Base-by-base conservation (phyloP, 495 filamentous ascomycete species). In the Lasiosphaeria miniovina region DNA sequence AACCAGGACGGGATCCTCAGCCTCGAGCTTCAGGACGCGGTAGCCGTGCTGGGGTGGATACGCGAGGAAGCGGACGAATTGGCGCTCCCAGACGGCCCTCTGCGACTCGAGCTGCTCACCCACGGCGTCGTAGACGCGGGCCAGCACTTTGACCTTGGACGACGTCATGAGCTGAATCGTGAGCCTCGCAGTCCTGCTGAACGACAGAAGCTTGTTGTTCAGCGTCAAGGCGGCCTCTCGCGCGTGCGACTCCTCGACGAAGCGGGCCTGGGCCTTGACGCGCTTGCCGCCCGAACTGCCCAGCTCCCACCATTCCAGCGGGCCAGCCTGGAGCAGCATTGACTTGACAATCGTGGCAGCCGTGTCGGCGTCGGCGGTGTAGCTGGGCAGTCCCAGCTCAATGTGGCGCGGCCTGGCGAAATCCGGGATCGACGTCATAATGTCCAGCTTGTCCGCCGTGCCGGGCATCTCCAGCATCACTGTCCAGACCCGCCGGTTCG, bases 1-100 rank as follows among this genome's bases (percentile, higher is more conserved):
- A 32, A 80, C 74, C 2, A 61, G 64, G 24, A 72, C 64, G 6
- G 62, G 57, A 11, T 71, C 64, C 17, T 76, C 69, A 0, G 78
- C 77, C 50, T 77, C 78, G 6, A 82, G 57, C 49, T 79, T 75
- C 38, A 81, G 50, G 5, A 61, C 62, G 0, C 63, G 65, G 34
- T 67, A 65, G 2, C 59, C 48, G 33, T 58, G 57, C 8, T 51
- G 46, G 2, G 66, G 65, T 2, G 66, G 63, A 33, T 75, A 77
- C 0, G 59, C 57, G 12, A 65, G 68, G 43, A 75, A 63, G 8
- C 57, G 49, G 24, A 77, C 38, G 41, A 72, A 58, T 4, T 70
- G 53, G 38, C 49, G 40, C 15, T 66, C 58, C 73, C 67, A 72
- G 11, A 49, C 61, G 7, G 54, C 55, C 32, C 52, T 59, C 14